A percentile compares a stretch with the other conserved stretches of the same genome.
phyloP scores from a whole-genome alignment of 768 basidiomycete genomes.

The Pleurotus tuoliensis region DNA sequence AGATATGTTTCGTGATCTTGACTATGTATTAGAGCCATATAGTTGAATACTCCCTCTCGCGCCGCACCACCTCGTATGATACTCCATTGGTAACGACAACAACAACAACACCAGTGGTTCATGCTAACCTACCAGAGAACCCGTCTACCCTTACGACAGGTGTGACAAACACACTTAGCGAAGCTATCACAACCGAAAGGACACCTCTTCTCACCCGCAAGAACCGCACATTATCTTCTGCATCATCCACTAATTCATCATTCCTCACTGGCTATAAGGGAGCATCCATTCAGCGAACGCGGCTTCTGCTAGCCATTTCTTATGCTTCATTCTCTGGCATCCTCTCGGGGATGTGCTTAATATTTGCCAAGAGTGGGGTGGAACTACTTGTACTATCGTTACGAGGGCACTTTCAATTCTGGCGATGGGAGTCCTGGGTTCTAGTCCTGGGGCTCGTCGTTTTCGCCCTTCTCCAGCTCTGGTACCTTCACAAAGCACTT shows the following conservation, averaged over 20 bases:
- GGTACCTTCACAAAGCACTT: slow-evolving; percentile 80
- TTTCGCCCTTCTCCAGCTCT: slow-evolving; percentile 78
- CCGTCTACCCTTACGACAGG: slow-evolving; percentile 35
- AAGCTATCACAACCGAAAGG: slow-evolving; percentile 40
- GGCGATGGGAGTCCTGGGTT: slow-evolving; percentile 81
- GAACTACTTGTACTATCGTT: slow-evolving; percentile 81
- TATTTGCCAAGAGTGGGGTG: slow-evolving; percentile 92
- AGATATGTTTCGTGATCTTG: not conserved
- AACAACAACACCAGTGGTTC: slow-evolving; percentile 24
- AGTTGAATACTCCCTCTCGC: slow-evolving; percentile 58
- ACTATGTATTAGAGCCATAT: slow-evolving; percentile 58
- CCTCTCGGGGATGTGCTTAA: slow-evolving; percentile 85
- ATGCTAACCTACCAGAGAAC: slow-evolving; percentile 33
- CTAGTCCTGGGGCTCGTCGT: slow-evolving; percentile 66
- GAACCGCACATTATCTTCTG: slow-evolving; percentile 24
- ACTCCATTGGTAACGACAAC: slow-evolving; percentile 5
- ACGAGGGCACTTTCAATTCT: slow-evolving; percentile 74
- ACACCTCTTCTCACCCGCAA: slow-evolving; percentile 54
- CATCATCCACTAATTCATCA: slow-evolving; percentile 19
- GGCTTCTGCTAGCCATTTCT: slow-evolving; percentile 69
- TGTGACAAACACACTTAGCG: slow-evolving; percentile 26
- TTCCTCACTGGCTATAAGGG: slow-evolving; percentile 16
- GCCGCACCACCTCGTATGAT: slow-evolving; percentile 23
- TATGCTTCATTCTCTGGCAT: slow-evolving; percentile 89
- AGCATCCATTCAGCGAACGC: slow-evolving; percentile 36